phyloP scores from a whole-genome alignment of 169 alveolate genomes.

The Cyclospora cayetanensis region DNA sequence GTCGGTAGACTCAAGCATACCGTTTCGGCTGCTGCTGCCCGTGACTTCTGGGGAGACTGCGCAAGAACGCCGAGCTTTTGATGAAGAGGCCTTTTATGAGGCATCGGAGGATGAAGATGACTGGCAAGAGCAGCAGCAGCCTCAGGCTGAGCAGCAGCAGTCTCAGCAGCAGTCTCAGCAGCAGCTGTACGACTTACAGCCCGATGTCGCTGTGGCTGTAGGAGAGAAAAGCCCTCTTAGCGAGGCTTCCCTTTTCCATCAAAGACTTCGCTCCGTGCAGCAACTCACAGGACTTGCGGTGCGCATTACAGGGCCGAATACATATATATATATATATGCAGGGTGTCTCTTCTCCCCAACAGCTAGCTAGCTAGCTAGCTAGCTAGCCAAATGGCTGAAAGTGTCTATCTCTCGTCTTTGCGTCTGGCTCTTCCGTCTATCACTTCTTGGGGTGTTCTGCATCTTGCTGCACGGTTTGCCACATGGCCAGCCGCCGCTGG shows the following conservation, averaged over 20 bases:
- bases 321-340: not conserved
- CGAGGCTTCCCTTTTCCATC: slow-evolving; percentile 52
- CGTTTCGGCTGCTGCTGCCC: not conserved
- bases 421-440: not conserved
- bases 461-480: not conserved
- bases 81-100: not conserved
- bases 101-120: not conserved
- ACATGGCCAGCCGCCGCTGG: not conserved
- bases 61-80: not conserved
- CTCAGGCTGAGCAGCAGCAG: not conserved
- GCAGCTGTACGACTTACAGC: not conserved
- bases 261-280: slow-evolving; percentile 56
- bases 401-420: not conserved
- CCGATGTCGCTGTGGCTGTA: not conserved
- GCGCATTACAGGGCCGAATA: not conserved
- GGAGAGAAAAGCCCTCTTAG: not conserved
- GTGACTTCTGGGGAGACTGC: not conserved
- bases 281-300: slow-evolving; percentile 70
- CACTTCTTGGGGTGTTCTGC: not conserved
- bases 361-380: not conserved
- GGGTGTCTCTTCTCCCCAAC: not conserved
- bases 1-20: not conserved
- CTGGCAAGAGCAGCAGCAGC: not conserved
- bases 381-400: no score
- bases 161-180: not conserved